A percentile compares a stretch with the other conserved stretches of the same genome.
Conservation (phyloP, 2,329 filamentous ascomycete species). For the Aspergillus awamori region DNA sequence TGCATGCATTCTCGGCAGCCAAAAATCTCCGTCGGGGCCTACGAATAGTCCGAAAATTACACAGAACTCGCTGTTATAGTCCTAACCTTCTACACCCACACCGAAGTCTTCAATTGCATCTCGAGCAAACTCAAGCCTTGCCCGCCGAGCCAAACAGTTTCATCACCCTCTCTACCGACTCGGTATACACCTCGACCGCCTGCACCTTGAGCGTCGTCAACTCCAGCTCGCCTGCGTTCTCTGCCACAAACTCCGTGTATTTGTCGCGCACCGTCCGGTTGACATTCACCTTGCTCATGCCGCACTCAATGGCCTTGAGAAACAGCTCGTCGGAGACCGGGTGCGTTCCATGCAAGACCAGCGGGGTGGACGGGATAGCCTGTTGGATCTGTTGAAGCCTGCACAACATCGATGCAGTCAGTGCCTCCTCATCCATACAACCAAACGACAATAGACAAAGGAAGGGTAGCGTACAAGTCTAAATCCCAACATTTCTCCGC, state of each 20-base stretch:
- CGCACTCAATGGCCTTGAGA: constrained; percentile 16
- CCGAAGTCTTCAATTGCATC: too few relatives aligned
- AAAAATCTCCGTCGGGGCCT: too few relatives aligned
- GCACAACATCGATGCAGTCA: background rate
- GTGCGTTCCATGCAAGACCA: constrained; percentile 29
- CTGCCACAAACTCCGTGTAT: constrained; percentile 25
- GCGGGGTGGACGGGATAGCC: constrained; percentile 12
- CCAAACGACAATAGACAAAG: too few relatives aligned
- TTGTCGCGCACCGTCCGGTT: constrained; percentile 30
- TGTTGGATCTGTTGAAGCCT: constrained; percentile 17
- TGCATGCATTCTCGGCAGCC: too few relatives aligned
- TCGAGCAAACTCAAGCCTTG: background rate
- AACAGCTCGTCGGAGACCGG: constrained; percentile 26
- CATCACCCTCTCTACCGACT: constrained; percentile 21
- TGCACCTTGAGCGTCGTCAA: constrained; percentile 16
- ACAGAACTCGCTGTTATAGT: too few relatives aligned
- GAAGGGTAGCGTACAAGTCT: background rate
- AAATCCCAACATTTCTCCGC: constrained; percentile 19
- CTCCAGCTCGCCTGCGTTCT: constrained; percentile 17
- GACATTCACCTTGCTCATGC: constrained; percentile 29
- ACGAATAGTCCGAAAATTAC: too few relatives aligned
- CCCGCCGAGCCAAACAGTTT: constrained; percentile 13
- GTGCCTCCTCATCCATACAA: background rate
- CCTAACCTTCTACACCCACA: too few relatives aligned
- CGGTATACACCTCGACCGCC: constrained; percentile 18